Evolutionary conservation across 352 stramenopile genomes (phyloP), one percentile per base, ranked within the genome.

Genomic region (Pythium brachiatum): DNA sequence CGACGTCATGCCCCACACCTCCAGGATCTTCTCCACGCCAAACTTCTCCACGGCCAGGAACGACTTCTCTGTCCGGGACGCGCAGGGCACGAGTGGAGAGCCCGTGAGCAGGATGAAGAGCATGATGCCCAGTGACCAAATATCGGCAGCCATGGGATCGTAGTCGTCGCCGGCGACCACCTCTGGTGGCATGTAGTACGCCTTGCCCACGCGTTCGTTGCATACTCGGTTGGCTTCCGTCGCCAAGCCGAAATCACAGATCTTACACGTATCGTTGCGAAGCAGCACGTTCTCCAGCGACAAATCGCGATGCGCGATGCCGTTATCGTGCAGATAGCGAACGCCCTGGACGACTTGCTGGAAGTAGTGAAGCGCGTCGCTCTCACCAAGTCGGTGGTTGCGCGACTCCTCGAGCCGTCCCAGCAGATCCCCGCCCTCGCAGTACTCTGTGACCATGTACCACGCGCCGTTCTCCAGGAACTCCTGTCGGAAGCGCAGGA

Each of bases 361-460:
- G 54, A 74, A 87, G 27, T 69, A 64, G 25, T 25, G 56, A 21
- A 74, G 21, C 21, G 69, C 71, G 2, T 71, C 29, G 1, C 2
- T 1, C 54, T 82, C 74, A 0, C 31, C 29, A 25, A 83, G 53
- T 0, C 71, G 69, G 18, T 69, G 60, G 18, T 64, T 52, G 1
- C 64, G 65, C 7, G 53, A 5, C 2, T 20, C 25, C 39, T 83
- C 63, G 26, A 88, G 36, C 23, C 53, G n/a, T 1, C 58, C 34
- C 52, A 79, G 71, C 25, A 88, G 55, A 52, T 90, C 80, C 12
- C 78, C 80, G 39, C 70, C 76, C 0, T 56, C 55, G 56, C 78
- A 86, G 39, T 74, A 75, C 12, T 86, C 80, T 68, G 85, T 85
- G 32, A 85, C 74, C 13, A 89, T 58, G 51, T 64, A 75, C 75